phyloP scores from a whole-genome alignment of 2,329 filamentous ascomycete species.

The Fragosphaeria purpurea region DNA sequence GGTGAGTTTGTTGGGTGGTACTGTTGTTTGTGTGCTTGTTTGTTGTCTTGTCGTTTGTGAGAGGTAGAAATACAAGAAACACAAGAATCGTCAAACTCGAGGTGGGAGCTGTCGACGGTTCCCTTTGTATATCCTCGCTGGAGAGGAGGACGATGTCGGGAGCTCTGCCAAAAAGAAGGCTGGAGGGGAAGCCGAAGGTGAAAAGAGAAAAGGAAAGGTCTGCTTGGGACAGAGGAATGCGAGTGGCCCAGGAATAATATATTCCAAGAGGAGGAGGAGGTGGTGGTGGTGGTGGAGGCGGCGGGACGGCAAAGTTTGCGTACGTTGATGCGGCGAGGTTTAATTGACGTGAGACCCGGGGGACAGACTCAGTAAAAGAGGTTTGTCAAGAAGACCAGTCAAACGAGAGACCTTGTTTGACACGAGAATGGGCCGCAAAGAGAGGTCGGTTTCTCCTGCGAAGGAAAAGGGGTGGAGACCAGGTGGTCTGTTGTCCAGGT shows the following conservation, averaged over 20 bases:
- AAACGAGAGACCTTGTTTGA: constrained; percentile 3
- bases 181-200: neutral
- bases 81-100: neutral
- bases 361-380: neutral
- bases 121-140: constrained; percentile 1
- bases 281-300: constrained; percentile 8
- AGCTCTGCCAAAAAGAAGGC: neutral
- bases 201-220: constrained; percentile 5
- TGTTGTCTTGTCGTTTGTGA: neutral
- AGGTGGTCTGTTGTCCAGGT: too few relatives aligned
- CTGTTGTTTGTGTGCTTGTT: neutral
- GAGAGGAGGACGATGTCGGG: neutral
- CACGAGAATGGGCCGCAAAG: neutral
- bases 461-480: neutral
- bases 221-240: constrained; percentile 9
- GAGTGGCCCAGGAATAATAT: constrained; percentile 14
- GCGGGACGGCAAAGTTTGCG: constrained; percentile 1
- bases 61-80: too few relatives aligned
- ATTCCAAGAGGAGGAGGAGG: constrained; percentile 10
- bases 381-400: neutral
- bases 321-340: constrained; percentile 11
- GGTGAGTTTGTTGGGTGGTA: neutral
- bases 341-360: constrained; percentile 9
- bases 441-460: constrained; percentile 2
- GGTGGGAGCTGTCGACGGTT: neutral